These are phyloP conservation scores for Phaeophleospora eucalypticola DNA, from an alignment of 2,329 filamentous ascomycete species.

Conservation along the genomic window DNA sequence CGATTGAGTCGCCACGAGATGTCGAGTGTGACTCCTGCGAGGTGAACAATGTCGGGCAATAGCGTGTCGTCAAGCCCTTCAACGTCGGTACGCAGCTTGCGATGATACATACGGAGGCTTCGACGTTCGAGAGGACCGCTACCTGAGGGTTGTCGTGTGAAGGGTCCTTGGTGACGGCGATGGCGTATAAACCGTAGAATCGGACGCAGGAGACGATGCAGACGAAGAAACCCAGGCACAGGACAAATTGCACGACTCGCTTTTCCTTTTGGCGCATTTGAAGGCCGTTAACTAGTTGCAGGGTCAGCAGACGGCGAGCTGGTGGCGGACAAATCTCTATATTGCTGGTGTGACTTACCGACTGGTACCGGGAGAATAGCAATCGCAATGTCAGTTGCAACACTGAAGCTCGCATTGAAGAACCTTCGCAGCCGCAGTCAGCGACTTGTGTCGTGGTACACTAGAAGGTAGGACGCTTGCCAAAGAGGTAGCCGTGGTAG, in stretches of 20 bases:
- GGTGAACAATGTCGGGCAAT: slow-evolving; percentile 1
- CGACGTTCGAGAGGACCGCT: slow-evolving; percentile 21
- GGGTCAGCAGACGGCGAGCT: too few relatives aligned
- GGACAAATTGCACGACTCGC: background rate
- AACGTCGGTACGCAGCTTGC: slow-evolving; percentile 2
- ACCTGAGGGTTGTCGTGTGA: slow-evolving; percentile 27
- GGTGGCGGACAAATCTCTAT: too few relatives aligned
- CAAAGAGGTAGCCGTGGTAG: background rate
- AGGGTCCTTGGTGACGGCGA: slow-evolving; percentile 23
- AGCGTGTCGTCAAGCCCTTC: slow-evolving; percentile 1
- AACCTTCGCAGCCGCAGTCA: slow-evolving; percentile 21
- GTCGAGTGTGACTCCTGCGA: background rate
- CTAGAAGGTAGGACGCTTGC: background rate
- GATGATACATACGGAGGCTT: slow-evolving; percentile 4
- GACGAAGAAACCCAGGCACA: slow-evolving; percentile 3
- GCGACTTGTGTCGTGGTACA: too few relatives aligned
- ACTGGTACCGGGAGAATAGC: slow-evolving; percentile 33
- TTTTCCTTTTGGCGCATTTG: background rate
- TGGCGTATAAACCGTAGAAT: slow-evolving; percentile 24
- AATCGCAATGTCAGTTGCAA: slow-evolving; percentile 31
- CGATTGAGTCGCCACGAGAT: background rate
- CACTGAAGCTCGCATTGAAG: slow-evolving; percentile 30
- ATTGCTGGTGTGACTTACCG: too few relatives aligned
- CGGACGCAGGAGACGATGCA: slow-evolving; percentile 30
- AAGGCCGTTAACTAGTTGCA: background rate